These are phyloP conservation scores for Lithohypha guttulata DNA, from an alignment of 2,329 filamentous ascomycete species.

Conservation along the genomic window DNA sequence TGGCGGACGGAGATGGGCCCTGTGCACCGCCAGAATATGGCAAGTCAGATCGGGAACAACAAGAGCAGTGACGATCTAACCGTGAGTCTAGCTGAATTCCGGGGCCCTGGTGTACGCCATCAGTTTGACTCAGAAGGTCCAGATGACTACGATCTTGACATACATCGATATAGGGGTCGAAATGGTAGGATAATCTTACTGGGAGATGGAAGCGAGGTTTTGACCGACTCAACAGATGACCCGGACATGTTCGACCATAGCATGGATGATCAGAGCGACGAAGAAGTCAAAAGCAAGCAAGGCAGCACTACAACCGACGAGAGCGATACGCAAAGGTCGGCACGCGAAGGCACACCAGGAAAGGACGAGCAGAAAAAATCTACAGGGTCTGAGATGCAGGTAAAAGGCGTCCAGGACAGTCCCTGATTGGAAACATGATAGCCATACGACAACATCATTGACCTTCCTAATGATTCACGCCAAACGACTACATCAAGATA, in stretches of 20 bases:
- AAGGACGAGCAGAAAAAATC: slow-evolving; percentile 9
- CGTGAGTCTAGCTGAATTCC: slow-evolving; percentile 61
- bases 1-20: slow-evolving; percentile 92
- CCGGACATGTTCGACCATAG: slow-evolving; percentile 90
- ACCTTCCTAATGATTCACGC: slow-evolving; percentile 11
- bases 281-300: slow-evolving; percentile 73
- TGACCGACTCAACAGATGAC: slow-evolving; percentile 70
- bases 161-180: slow-evolving; percentile 49
- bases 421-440: slow-evolving; percentile 12
- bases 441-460: slow-evolving; percentile 6
- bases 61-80: slow-evolving; percentile 32
- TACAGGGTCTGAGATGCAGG: slow-evolving; percentile 10
- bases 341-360: slow-evolving; percentile 43
- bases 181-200: slow-evolving; percentile 82
- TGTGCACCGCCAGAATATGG: slow-evolving; percentile 99
- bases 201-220: slow-evolving; percentile 85
- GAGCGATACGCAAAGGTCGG: slow-evolving; percentile 27
- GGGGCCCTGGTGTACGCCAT: slow-evolving; percentile 70
- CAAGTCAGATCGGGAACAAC: slow-evolving; percentile 52
- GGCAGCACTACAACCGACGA: slow-evolving; percentile 31
- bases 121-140: slow-evolving; percentile 65
- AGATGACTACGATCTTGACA: slow-evolving; percentile 43
- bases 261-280: slow-evolving; percentile 66
- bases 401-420: slow-evolving; percentile 14
- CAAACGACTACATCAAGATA: slow-evolving; percentile 13